Evolutionary conservation across 345 rosid genomes (phyloP).

Genomic region (Boechera retrofracta): DNA sequence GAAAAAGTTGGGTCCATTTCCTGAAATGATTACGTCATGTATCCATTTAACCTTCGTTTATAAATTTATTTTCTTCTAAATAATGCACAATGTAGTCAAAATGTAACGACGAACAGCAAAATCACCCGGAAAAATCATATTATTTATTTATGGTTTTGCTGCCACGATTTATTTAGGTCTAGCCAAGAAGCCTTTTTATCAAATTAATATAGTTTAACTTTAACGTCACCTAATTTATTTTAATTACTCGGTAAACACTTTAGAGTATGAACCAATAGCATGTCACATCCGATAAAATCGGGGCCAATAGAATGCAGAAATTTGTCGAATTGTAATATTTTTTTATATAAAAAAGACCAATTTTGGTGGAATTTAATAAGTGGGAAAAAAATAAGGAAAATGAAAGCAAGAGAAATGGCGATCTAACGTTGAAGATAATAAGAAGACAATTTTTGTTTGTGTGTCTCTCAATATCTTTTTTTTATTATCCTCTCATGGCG

Average conservation of each 20-base stretch:
- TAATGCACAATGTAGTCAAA: too few relatives aligned
- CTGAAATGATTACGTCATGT: not conserved
- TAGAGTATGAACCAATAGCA: constrained; percentile 2
- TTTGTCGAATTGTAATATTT: constrained; percentile 22
- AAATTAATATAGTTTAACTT: too few relatives aligned
- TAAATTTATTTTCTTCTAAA: too few relatives aligned
- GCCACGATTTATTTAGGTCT: not conserved
- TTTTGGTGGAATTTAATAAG: not conserved
- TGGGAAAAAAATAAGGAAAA: constrained; percentile 15
- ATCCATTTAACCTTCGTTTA: not conserved
- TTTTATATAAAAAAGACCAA: not conserved
- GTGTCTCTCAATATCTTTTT: not conserved
- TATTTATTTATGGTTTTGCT: too few relatives aligned
- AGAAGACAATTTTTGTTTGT: not conserved
- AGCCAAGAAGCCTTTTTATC: not conserved
- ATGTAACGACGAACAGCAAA: too few relatives aligned
- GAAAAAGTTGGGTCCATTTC: not conserved
- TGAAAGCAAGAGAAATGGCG: constrained; percentile 43
- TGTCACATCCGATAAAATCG: constrained; percentile 23
- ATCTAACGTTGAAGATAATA: constrained; percentile 49
- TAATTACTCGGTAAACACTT: not conserved
- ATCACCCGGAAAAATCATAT: too few relatives aligned
- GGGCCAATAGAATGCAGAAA: constrained; percentile 11
- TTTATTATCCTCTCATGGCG: constrained; percentile 48
- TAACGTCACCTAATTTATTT: not conserved